Percentiles rank a stretch among this genome's conserved stretches.
Evolutionary conservation across 78 protist genomes (phyloP).

Genomic region (Mantamonas sphyraenae): DNA sequence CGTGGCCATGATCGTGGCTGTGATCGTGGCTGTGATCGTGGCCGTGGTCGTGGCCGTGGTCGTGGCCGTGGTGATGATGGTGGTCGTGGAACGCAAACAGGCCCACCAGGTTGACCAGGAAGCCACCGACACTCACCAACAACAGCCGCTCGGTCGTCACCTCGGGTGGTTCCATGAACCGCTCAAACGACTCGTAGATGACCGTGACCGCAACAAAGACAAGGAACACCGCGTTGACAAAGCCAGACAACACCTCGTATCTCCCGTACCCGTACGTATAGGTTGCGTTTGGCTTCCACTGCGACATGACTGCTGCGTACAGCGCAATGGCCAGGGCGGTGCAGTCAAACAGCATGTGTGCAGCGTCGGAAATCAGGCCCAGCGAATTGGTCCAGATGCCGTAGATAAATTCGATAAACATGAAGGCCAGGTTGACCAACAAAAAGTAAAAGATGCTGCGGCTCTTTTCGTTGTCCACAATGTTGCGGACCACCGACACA

Average conservation of each 20-base stretch:
- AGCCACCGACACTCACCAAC: constrained; percentile 77
- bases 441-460: constrained; percentile 66
- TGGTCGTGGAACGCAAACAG: constrained; percentile 67
- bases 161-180: constrained; percentile 73
- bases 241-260: constrained; percentile 77
- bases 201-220: constrained; percentile 71
- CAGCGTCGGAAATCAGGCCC: constrained; percentile 85
- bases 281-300: constrained; percentile 44
- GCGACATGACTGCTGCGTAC: constrained; percentile 61
- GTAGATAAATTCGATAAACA: constrained; percentile 82
- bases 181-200: constrained; percentile 70
- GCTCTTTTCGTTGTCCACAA: constrained; percentile 23
- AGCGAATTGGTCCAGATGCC: constrained; percentile 86
- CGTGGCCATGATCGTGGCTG: constrained; percentile 35
- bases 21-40: constrained; percentile 4
- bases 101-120: constrained; percentile 85
- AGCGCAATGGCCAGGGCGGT: constrained; percentile 78
- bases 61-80: constrained; percentile 26
- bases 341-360: constrained; percentile 94
- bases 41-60: constrained; percentile 19
- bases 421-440: constrained; percentile 65
- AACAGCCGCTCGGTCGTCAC: constrained; percentile 65
- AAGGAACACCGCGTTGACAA: constrained; percentile 80
- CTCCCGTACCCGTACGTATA: constrained; percentile 84
- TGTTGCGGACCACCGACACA: no score